These are phyloP conservation scores for Ophiosphaerella korrae DNA, from an alignment of 2,329 filamentous ascomycete species.

Conservation along the genomic window DNA sequence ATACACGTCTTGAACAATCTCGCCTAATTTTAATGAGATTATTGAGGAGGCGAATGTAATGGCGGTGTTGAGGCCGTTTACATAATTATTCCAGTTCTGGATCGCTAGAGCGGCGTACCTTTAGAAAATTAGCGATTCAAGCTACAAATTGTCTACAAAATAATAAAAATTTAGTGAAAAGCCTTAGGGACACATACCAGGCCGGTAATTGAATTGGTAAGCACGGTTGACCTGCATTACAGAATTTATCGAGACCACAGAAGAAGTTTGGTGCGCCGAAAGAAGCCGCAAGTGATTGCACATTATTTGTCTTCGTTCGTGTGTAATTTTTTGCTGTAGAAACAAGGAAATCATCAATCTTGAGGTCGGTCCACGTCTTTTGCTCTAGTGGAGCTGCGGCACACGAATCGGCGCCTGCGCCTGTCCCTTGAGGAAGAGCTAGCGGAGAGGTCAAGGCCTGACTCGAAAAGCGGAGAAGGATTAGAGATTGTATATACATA, in stretches of 20 bases:
- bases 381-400: neutral
- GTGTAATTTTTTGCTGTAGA: slow-evolving; percentile 6
- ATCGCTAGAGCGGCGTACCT: slow-evolving; percentile 10
- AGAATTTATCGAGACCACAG: slow-evolving; percentile 11
- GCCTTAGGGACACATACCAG: neutral
- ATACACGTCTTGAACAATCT: slow-evolving; percentile 7
- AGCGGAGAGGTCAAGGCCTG: neutral
- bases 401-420: slow-evolving; percentile 2
- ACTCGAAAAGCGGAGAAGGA: neutral
- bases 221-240: slow-evolving; percentile 12
- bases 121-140: neutral
- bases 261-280: slow-evolving; percentile 14
- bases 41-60: slow-evolving; percentile 8
- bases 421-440: neutral
- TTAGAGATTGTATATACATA: neutral
- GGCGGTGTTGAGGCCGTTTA: slow-evolving; percentile 10
- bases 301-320: slow-evolving; percentile 7
- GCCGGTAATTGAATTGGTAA: slow-evolving; percentile 7
- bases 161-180: neutral
- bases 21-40: slow-evolving; percentile 2
- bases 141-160: neutral
- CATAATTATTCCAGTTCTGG: slow-evolving; percentile 15
- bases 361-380: slow-evolving; percentile 8
- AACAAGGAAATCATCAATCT: slow-evolving; percentile 8
- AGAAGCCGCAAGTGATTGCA: slow-evolving; percentile 8